These are phyloP conservation scores for Trichoderma aggressivum DNA, from an alignment of 2,329 filamentous ascomycete genomes.

Conservation along the genomic window DNA sequence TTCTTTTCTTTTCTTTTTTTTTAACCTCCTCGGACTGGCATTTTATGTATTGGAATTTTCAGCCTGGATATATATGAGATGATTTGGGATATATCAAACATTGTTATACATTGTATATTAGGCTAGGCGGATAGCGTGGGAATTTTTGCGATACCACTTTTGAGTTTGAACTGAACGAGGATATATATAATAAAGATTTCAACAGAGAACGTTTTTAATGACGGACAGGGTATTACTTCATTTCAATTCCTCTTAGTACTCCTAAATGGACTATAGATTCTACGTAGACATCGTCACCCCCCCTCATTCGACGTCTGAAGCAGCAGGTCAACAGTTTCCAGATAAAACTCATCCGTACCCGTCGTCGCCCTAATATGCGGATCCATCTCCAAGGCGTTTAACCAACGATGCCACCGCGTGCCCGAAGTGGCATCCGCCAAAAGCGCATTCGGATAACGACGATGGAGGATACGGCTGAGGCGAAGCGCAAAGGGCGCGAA, in stretches of 20 bases:
- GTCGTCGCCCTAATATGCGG: slow-evolving; percentile 63
- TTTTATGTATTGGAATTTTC: background rate
- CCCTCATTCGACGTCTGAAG: background rate
- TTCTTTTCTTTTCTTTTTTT: background rate
- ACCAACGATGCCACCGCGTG: slow-evolving; percentile 65
- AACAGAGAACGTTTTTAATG: background rate
- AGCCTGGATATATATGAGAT: background rate
- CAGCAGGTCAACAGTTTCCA: slow-evolving; percentile 58
- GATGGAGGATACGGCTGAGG: slow-evolving; percentile 61
- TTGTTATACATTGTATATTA: background rate
- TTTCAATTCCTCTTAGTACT: background rate
- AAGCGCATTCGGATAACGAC: slow-evolving; percentile 46
- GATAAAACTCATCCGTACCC: slow-evolving; percentile 53
- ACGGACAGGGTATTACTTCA: too few relatives aligned
- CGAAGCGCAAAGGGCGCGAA: slow-evolving; percentile 73
- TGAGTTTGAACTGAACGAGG: background rate
- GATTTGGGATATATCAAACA: background rate
- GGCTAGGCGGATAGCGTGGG: background rate
- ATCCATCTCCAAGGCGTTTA: slow-evolving; percentile 65
- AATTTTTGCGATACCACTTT: background rate
- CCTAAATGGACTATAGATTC: background rate
- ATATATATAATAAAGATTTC: background rate
- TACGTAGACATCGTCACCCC: background rate
- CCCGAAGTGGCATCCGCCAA: slow-evolving; percentile 64
- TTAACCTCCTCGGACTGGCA: background rate